Evolutionary conservation across 176 grass and related monocot species (phyloP).

Genomic region (Coix lacrymajobi): DNA sequence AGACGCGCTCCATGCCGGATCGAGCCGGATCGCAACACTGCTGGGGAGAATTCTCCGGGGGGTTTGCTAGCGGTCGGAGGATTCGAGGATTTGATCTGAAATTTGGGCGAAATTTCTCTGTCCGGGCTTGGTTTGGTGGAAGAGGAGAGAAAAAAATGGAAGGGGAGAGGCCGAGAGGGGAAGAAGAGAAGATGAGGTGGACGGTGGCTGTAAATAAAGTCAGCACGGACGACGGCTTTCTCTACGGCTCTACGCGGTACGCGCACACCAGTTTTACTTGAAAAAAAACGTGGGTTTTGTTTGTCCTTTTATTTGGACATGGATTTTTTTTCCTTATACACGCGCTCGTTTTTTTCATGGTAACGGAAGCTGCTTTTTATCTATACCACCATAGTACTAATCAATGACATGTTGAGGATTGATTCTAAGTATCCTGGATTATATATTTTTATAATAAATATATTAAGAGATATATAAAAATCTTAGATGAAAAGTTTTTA

Average conservation of each 20-base stretch:
- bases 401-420: not conserved
- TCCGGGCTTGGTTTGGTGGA: not conserved
- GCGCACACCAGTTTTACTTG: not conserved
- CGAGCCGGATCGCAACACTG: not conserved
- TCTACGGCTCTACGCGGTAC: not conserved
- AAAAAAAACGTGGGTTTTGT: not conserved
- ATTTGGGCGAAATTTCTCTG: not conserved
- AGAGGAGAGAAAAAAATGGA: not conserved
- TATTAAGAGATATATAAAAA: too few species aligned
- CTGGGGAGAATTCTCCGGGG: not conserved
- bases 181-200: not conserved
- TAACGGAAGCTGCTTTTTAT: not conserved
- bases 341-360: not conserved
- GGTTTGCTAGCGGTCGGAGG: not conserved
- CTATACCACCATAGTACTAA: not conserved
- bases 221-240: not conserved
- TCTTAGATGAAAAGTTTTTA: too few species aligned
- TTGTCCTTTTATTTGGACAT: not conserved
- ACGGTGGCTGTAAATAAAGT: slow-evolving; percentile 7
- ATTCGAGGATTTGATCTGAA: slow-evolving; percentile 29
- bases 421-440: not conserved
- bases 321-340: not conserved
- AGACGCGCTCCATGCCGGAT: slow-evolving; percentile 69
- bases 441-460: too few species aligned
- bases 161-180: not conserved